A percentile compares a stretch with the other conserved stretches of the same genome.
Conservation (phyloP, 768 basidiomycete genomes). For the Rhodosporidiobolus sp. region DNA sequence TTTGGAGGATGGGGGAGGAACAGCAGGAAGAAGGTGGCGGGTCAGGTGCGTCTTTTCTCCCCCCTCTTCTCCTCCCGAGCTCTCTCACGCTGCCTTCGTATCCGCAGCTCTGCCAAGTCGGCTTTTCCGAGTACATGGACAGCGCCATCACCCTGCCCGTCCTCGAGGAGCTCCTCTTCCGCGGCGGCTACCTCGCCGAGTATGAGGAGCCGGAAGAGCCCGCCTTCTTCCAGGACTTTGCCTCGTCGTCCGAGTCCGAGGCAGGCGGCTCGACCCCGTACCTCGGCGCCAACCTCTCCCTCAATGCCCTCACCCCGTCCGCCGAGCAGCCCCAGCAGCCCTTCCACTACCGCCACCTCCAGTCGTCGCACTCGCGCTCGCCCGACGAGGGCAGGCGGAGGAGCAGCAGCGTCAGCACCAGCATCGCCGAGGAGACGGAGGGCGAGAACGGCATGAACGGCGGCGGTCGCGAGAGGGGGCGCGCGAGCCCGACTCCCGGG, state of each 20-base stretch:
- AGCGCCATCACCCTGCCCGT: slow-evolving; percentile 74
- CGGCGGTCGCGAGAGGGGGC: neutral
- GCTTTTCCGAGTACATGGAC: slow-evolving; percentile 99
- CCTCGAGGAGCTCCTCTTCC: slow-evolving; percentile 82
- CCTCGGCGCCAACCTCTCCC: neutral
- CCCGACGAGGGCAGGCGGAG: slow-evolving; percentile 11
- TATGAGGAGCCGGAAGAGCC: slow-evolving; percentile 37
- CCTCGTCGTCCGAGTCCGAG: slow-evolving; percentile 20
- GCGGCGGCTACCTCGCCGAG: slow-evolving; percentile 56
- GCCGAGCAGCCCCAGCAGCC: slow-evolving; percentile 10
- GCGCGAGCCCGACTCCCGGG: neutral
- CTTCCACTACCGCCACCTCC: slow-evolving; percentile 33
- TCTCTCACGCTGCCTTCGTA: slow-evolving; percentile 50
- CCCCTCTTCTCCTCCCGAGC: neutral
- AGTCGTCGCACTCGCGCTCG: slow-evolving; percentile 33
- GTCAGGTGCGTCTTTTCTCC: slow-evolving; percentile 8
- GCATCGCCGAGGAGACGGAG: slow-evolving; percentile 33
- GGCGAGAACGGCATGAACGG: neutral
- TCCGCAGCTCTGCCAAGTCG: slow-evolving; percentile 77
- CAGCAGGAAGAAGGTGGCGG: slow-evolving; percentile 53
- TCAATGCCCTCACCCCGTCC: slow-evolving; percentile 2
- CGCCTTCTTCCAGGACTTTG: slow-evolving; percentile 18
- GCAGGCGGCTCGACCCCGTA: neutral
- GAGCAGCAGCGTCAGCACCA: slow-evolving; percentile 8
- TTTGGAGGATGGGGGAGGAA: slow-evolving; percentile 16